These are phyloP conservation scores for Aquilaria agallochum DNA, from an alignment of 441 rosid species.

Conservation along the genomic window DNA sequence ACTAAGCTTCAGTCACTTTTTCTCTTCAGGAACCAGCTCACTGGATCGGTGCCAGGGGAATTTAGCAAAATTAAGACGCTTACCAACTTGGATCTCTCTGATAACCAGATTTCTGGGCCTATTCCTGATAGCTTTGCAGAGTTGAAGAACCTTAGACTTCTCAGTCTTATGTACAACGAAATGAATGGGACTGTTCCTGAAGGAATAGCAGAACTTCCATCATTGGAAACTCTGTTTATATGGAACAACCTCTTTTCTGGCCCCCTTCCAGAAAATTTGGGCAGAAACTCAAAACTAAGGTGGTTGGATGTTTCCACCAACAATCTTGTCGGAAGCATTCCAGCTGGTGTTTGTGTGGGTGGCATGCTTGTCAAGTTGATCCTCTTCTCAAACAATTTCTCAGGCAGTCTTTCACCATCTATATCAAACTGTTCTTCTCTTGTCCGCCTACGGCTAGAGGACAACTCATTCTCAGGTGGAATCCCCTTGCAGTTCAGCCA, in stretches of 20 bases:
- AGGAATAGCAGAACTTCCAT: constrained; percentile 72
- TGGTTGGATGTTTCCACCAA: constrained; percentile 92
- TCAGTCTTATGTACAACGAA: constrained; percentile 82
- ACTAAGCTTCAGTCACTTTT: constrained; percentile 79
- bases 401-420: constrained; percentile 55
- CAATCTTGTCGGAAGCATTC: constrained; percentile 68
- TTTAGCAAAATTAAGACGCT: constrained; percentile 50
- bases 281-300: constrained; percentile 66
- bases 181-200: constrained; percentile 84
- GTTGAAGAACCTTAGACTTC: constrained; percentile 63
- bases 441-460: constrained; percentile 81
- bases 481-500: constrained; percentile 59
- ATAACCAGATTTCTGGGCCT: constrained; percentile 67
- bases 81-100: constrained; percentile 80
- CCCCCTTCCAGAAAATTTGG: constrained; percentile 69
- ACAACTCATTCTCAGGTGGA: constrained; percentile 79
- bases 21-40: constrained; percentile 73
- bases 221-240: constrained; percentile 68
- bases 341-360: constrained; percentile 69
- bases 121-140: constrained; percentile 76
- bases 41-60: constrained; percentile 69
- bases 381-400: constrained; percentile 75
- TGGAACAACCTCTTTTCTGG: constrained; percentile 92
- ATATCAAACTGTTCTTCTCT: constrained; percentile 77
- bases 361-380: constrained; percentile 68